Evolutionary conservation across 164 flowering plant genomes (phyloP).

Genomic region (Macadamia tetraphylla): DNA sequence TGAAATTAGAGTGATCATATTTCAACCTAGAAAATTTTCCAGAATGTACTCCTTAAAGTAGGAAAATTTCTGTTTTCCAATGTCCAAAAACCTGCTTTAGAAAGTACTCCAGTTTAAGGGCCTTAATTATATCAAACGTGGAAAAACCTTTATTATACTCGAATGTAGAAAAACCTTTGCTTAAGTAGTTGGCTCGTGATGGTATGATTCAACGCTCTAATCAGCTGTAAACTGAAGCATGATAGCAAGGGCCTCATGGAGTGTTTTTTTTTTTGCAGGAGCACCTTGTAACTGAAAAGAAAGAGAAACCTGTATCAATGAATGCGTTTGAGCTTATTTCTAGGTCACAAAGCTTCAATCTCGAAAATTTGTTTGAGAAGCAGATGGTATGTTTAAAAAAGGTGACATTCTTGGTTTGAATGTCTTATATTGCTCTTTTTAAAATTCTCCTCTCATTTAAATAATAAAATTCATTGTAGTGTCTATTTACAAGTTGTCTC

Average conservation of each 20-base stretch:
- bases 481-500: not conserved
- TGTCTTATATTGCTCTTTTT: too few relatives aligned
- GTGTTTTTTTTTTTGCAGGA: constrained; percentile 44
- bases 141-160: too few relatives aligned
- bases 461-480: too few relatives aligned
- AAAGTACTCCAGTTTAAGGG: not conserved
- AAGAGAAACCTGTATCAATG: constrained; percentile 83
- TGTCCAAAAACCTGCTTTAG: not conserved
- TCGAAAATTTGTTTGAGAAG: constrained; percentile 77
- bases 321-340: constrained; percentile 94
- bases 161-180: not conserved
- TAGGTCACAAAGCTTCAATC: constrained; percentile 67
- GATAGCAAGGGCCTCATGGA: not conserved
- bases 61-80: not conserved
- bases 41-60: not conserved
- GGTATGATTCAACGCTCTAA: not conserved
- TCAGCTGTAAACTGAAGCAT: not conserved
- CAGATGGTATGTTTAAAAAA: constrained; percentile 39
- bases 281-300: constrained; percentile 74
- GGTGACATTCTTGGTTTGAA: not conserved
- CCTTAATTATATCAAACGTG: too few relatives aligned
- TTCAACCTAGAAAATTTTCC: not conserved
- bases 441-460: too few relatives aligned
- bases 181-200: not conserved
- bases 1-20: not conserved